These are phyloP conservation scores for Paramecium caudatum DNA, from an alignment of 73 alveolate genomes.

Conservation along the genomic window DNA sequence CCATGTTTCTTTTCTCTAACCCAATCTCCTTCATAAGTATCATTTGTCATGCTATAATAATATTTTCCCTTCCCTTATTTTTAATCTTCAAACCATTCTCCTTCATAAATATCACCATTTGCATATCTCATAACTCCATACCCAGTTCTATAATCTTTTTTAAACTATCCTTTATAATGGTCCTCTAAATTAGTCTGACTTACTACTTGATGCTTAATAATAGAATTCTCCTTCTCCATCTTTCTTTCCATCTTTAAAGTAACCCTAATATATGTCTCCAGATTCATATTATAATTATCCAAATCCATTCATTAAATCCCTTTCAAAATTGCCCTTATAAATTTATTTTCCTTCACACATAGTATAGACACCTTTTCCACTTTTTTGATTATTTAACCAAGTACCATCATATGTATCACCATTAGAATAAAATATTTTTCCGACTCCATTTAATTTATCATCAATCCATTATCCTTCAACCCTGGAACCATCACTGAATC, in stretches of 20 bases:
- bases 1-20: constrained; percentile 80
- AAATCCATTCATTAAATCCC: constrained; percentile 68
- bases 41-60: constrained; percentile 68
- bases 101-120: constrained; percentile 70
- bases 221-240: constrained; percentile 76
- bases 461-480: constrained; percentile 78
- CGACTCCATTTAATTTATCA: constrained; percentile 85
- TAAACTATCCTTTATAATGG: constrained; percentile 56
- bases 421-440: constrained; percentile 12
- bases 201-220: constrained; percentile 36
- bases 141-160: constrained; percentile 67
- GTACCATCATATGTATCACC: constrained; percentile 27
- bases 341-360: constrained; percentile 43
- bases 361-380: constrained; percentile 40
- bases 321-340: neutral
- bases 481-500: constrained; percentile 80
- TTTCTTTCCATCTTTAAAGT: constrained; percentile 73
- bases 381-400: constrained; percentile 16
- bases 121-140: constrained; percentile 72
- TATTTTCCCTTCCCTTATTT: constrained; percentile 76
- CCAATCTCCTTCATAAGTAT: constrained; percentile 77
- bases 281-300: constrained; percentile 51
- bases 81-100: constrained; percentile 42
- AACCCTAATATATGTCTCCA: constrained; percentile 42
- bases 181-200: neutral